Evolutionary conservation across 805 yeast genomes (phyloP).

Genomic region (Kodamaea laetipori): DNA sequence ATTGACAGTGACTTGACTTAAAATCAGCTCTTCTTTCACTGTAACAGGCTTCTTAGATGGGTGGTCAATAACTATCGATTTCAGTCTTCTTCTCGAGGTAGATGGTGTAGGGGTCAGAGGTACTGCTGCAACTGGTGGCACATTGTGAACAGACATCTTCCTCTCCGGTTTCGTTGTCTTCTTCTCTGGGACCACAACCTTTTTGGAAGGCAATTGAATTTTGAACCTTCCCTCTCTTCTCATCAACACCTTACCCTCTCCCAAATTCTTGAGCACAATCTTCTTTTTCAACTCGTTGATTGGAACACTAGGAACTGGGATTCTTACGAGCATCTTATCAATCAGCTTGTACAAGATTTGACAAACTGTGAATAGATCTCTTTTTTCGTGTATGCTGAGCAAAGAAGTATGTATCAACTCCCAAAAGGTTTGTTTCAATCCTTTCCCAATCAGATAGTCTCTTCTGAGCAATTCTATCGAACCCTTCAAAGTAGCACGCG

Average conservation of each 20-base stretch:
- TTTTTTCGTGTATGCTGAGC: constrained; percentile 57
- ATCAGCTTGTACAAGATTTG: constrained; percentile 64
- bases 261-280: constrained; percentile 59
- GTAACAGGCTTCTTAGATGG: not conserved
- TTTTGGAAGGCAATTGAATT: constrained; percentile 46
- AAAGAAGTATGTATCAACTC: constrained; percentile 62
- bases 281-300: constrained; percentile 48
- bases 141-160: not conserved
- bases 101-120: not conserved
- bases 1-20: not conserved
- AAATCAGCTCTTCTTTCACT: not conserved
- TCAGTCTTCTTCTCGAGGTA: not conserved
- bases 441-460: constrained; percentile 56
- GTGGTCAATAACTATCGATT: not conserved
- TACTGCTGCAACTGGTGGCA: constrained; percentile 1
- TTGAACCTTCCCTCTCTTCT: constrained; percentile 61
- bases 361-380: constrained; percentile 64
- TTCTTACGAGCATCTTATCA: constrained; percentile 60
- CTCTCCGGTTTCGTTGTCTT: constrained; percentile 15
- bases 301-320: constrained; percentile 65
- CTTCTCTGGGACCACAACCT: constrained; percentile 6
- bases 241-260: constrained; percentile 56
- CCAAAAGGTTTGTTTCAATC: constrained; percentile 68
- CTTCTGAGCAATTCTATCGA: constrained; percentile 65
- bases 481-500: constrained; percentile 65